Evolutionary conservation across 1,139 yeast species (phyloP), one percentile per base, ranked within the genome.

Genomic region (Suhomyces wounanorum): DNA sequence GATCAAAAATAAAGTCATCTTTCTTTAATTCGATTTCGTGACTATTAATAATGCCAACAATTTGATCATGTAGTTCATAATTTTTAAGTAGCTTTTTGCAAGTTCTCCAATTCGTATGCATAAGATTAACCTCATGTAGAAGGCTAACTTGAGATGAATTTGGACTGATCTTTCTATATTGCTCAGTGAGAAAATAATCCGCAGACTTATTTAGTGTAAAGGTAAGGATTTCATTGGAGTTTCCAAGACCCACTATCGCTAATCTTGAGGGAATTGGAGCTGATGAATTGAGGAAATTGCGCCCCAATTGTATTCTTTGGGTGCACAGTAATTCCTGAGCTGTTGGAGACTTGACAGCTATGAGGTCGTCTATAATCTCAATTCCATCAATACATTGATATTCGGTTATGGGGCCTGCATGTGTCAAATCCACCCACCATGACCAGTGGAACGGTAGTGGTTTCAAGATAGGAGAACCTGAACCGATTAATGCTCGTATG

Each of bases 381-480:
- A 30, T 30, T 30, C 33, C 33, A 11, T 30, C 14, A 11, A 30
- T 30, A 13, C n/a, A 10, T 30, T 30, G 33, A 30, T 30, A 13
- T 11, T 30, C 33, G n/a, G 11, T 14, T 30, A 30, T 30, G 14
- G n/a, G n/a, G 14, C 3, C 33, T 2, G 5, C 33, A 10, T 11
- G 14, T 2, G 33, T 30, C n/a, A 30, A n/a, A 8, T 54, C 62
- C 3, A 61, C 47, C 56, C 59, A 52, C 23, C 54, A 55, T 2
- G 49, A 21, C 67, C 67, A 64, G 11, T 51, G 43, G 41, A 64
- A 64, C 1, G 64, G 65, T 8, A 63, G 30, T 2, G 49, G 13
- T n/a, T 8, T 7, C 31, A 6, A 14, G 2, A 7, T 8, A 5
- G 14, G 13, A 30, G 14, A 30, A 13, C 4, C 8, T 3, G 33